Conservation (phyloP, 192 early-diverging fungal species). For the Rhizoclosmatium sp. region DNA sequence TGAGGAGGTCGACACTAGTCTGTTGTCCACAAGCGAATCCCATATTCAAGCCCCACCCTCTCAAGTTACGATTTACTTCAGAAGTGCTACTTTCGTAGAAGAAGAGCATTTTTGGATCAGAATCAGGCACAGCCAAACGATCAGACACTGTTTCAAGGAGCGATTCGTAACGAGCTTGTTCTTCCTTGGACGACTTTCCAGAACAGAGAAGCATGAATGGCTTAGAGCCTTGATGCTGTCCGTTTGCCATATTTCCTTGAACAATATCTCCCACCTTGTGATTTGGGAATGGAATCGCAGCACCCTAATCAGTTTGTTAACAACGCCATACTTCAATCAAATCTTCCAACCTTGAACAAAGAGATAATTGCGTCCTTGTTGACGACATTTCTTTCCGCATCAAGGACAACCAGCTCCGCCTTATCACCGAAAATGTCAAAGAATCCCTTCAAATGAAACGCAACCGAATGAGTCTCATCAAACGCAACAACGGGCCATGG, state of each 20-base stretch:
- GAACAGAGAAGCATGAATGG: background rate
- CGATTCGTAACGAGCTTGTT: background rate
- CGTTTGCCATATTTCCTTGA: background rate
- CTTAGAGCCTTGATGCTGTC: background rate
- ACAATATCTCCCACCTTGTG: background rate
- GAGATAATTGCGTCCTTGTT: background rate
- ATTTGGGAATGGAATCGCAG: background rate
- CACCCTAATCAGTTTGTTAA: background rate
- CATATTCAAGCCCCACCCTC: background rate
- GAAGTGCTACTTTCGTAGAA: background rate
- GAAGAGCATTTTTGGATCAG: background rate
- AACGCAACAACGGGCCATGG: slow-evolving; percentile 16
- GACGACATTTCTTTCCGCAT: background rate
- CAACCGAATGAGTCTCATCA: background rate
- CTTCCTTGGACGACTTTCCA: background rate
- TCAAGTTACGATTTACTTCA: background rate
- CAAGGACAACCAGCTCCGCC: background rate
- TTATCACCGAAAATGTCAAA: slow-evolving; percentile 9
- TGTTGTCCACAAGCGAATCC: background rate
- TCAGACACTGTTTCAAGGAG: background rate
- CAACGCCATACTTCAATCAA: background rate
- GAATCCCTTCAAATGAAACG: background rate
- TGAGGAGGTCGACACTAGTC: background rate
- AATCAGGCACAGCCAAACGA: background rate
- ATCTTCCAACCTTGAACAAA: background rate